Evolutionary conservation across 202 grass and related monocot species (phyloP).

Genomic region (Bolboschoenoplectus hybrid): DNA sequence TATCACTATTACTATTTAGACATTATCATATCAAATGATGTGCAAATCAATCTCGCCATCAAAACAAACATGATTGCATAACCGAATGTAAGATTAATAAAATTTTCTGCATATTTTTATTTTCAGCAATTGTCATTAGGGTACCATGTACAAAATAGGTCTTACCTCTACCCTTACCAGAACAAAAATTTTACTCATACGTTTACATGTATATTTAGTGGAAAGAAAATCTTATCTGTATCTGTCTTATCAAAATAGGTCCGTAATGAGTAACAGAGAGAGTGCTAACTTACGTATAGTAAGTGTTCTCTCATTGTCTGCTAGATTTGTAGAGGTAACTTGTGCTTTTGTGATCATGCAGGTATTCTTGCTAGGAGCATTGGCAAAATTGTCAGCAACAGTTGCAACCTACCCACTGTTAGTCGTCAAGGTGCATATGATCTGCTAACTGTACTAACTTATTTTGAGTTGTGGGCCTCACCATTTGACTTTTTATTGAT

Average conservation of each 20-base stretch:
- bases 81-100: background rate
- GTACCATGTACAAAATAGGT: slow-evolving; percentile 12
- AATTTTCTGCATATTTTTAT: slow-evolving; percentile 1
- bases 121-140: background rate
- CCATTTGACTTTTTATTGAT: slow-evolving; percentile 35
- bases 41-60: background rate
- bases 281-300: background rate
- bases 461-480: background rate
- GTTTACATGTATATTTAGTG: background rate
- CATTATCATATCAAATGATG: background rate
- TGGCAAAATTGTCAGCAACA: slow-evolving; percentile 95
- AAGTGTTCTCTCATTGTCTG: background rate
- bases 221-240: background rate
- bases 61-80: background rate
- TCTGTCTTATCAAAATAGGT: background rate
- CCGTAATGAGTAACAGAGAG: background rate
- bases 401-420: slow-evolving; percentile 84
- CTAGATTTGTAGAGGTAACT: background rate
- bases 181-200: background rate
- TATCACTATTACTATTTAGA: background rate
- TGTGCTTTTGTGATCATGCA: slow-evolving; percentile 43
- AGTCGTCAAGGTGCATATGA: slow-evolving; percentile 84
- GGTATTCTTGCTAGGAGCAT: slow-evolving; percentile 93
- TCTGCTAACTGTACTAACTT: slow-evolving; percentile 23
- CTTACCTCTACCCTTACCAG: background rate